Conservation (phyloP, 805 yeast species). For the Wickerhamiella dianesei region DNA sequence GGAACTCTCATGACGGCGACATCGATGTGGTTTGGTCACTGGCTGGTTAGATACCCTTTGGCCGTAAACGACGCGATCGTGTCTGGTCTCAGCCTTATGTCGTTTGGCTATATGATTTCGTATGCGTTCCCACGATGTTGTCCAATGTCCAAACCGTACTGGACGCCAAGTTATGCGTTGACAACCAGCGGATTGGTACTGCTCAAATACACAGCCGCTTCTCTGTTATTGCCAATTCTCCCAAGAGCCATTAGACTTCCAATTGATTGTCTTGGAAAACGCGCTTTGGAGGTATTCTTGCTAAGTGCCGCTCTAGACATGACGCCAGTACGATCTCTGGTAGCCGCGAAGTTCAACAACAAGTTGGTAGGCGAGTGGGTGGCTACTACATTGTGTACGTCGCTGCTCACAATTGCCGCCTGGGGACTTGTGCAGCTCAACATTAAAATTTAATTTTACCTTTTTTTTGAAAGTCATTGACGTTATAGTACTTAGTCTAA, state of each 20-base stretch:
- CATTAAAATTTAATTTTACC: conserved; percentile 6
- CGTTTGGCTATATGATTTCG: conserved; percentile 20
- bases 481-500: neutral
- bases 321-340: conserved; percentile 3
- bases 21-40: conserved; percentile 27
- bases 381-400: conserved; percentile 11
- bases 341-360: conserved; percentile 1
- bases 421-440: conserved; percentile 12
- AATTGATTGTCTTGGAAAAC: conserved; percentile 21
- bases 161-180: conserved; percentile 27
- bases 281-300: conserved; percentile 24
- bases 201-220: conserved; percentile 20
- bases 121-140: conserved; percentile 21
- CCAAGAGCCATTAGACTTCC: conserved; percentile 15
- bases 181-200: conserved; percentile 24
- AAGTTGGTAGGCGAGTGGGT: conserved; percentile 6
- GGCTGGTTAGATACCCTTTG: conserved; percentile 20
- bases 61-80: conserved; percentile 17
- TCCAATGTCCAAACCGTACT: conserved; percentile 28
- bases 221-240: conserved; percentile 18
- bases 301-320: conserved; percentile 15
- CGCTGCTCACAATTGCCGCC: conserved; percentile 14
- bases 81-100: conserved; percentile 20
- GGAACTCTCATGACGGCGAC: conserved; percentile 27
- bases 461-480: neutral